Percentiles rank a stretch among this genome's conserved stretches.
phyloP scores from a whole-genome alignment of 345 rosid genomes.

The Eucalyptus albens region DNA sequence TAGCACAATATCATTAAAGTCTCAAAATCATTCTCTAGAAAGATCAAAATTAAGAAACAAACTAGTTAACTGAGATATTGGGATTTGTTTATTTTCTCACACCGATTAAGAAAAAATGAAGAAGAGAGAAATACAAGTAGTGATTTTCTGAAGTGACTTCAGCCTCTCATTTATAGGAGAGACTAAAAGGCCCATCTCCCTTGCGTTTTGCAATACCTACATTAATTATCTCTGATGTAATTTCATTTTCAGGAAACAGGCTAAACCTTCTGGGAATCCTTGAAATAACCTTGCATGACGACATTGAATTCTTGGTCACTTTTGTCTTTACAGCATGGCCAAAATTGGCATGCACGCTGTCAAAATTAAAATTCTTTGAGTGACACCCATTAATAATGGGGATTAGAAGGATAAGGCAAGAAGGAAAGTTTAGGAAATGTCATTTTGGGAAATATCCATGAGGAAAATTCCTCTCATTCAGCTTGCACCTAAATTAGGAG shows the following conservation, averaged over 20 bases:
- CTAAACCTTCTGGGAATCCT: background rate
- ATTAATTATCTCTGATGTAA: background rate
- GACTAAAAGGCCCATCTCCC: background rate
- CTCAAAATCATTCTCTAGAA: background rate
- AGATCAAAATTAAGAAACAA: background rate
- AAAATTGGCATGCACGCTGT: background rate
- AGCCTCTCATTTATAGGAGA: background rate
- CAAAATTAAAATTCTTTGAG: background rate
- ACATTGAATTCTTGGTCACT: background rate
- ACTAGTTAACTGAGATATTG: slow-evolving; percentile 1
- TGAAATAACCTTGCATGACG: background rate
- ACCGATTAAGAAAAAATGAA: background rate
- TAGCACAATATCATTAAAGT: background rate
- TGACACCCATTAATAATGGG: background rate
- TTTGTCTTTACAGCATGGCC: background rate
- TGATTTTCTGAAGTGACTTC: background rate
- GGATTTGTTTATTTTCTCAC: background rate
- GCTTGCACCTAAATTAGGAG: background rate
- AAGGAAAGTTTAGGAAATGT: background rate
- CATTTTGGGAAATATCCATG: background rate
- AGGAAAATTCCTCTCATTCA: background rate
- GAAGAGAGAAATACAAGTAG: background rate
- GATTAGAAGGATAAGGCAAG: background rate
- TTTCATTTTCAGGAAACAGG: background rate
- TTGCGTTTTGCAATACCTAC: background rate